Evolutionary conservation across 2,329 filamentous ascomycete species (phyloP).

Genomic region (Chrysoporthe deuterocubensis): DNA sequence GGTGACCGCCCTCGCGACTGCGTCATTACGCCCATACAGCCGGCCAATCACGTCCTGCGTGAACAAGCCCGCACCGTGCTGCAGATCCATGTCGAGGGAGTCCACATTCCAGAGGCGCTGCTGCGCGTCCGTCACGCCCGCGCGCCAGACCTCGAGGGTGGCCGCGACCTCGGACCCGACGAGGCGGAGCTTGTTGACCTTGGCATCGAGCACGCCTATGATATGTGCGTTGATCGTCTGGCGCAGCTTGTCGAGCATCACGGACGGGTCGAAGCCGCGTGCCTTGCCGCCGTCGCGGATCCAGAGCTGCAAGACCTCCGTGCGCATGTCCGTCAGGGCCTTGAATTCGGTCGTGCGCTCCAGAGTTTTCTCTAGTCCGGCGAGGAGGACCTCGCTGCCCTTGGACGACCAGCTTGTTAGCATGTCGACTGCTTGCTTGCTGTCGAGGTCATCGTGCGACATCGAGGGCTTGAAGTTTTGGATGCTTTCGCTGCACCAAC

Average conservation of each 20-base stretch:
- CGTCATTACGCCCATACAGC: constrained; percentile 72
- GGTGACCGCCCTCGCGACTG: constrained; percentile 64
- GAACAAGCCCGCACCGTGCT: constrained; percentile 68
- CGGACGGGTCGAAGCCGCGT: constrained; percentile 68
- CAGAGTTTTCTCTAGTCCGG: constrained; percentile 66
- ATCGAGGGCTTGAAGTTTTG: constrained; percentile 86
- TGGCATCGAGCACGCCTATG: constrained; percentile 62
- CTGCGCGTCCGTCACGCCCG: constrained; percentile 53
- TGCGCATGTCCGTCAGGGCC: constrained; percentile 70
- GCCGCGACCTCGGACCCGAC: constrained; percentile 68
- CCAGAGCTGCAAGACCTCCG: constrained; percentile 74
- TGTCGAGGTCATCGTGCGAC: constrained; percentile 75
- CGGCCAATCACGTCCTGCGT: constrained; percentile 70
- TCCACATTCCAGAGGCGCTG: constrained; percentile 70
- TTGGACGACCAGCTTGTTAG: constrained; percentile 67
- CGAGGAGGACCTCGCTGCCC: constrained; percentile 62
- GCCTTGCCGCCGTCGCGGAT: constrained; percentile 69
- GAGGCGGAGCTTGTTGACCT: constrained; percentile 66
- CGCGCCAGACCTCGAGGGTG: constrained; percentile 64
- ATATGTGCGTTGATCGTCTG: constrained; percentile 71
- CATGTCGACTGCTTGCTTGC: constrained; percentile 61
- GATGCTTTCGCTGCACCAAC: constrained; percentile 83
- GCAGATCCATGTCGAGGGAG: constrained; percentile 67
- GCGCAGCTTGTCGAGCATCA: constrained; percentile 71
- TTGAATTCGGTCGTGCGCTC: constrained; percentile 67